Evolutionary conservation across 73 alveolate genomes (phyloP), one percentile per base, ranked within the genome.

Genomic region (Paramecium octaurelia): DNA sequence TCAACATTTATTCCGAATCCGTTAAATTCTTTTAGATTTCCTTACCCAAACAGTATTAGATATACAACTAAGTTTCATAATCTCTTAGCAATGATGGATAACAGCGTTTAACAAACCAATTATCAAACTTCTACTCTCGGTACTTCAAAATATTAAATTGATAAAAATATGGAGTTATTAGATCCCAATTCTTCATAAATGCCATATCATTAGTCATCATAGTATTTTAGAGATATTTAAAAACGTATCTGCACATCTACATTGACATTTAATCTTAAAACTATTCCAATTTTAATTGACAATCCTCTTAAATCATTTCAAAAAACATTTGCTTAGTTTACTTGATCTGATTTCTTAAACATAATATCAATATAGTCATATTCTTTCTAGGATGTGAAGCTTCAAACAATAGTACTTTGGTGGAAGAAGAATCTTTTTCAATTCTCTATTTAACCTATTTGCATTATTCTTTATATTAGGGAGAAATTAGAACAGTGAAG

Each of bases 131-230:
- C 18, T 31, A 73, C 3, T 64, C 84, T 36, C 87, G 35, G 38
- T 73, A 73, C 14, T 73, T 73, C 8, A 36, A 16, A 12, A 73
- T 73, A 36, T 73, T 73, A 73, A 73, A 73, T 73, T 34, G 35
- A 73, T 73, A 73, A 64, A 80, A 80, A 89, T 89, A 89, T 4
- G 94, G 94, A 16, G 94, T 59, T 20, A 89, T 46, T 1, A 89
- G 58, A 69, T 89, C 94, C 94, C 94, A 89, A 43, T 89, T 89
- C 57, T 89, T 89, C 94, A 89, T 89, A 44, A 89, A 89, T 44
- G 94, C 86, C 59, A 83, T 89, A 43, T 89, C 94, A 24, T 89
- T 44, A 71, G 94, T 89, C 64, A 89, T 77, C 75, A 89, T 70
- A 11, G 85, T 89, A 44, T 89, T 89, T 50, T 89, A 83, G 16